Evolutionary conservation across 163 green algal genomes (phyloP), one percentile per base, ranked within the genome.

Genomic region (Prototheca cutis): DNA sequence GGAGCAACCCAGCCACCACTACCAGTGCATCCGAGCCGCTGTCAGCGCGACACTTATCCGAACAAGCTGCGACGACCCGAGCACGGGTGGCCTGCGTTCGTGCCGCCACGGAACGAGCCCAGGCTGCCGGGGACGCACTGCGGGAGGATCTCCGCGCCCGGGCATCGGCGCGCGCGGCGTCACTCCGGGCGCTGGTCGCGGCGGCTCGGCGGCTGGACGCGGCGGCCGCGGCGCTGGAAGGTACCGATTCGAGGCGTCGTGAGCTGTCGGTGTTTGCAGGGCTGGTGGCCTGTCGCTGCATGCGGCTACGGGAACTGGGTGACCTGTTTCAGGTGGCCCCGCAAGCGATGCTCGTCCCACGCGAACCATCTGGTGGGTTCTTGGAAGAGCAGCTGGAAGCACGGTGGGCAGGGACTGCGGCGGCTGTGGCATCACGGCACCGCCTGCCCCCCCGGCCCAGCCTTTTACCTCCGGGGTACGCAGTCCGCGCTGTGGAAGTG

Each of bases 401-500:
- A 40, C 56, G 68, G n/a, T 75, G 67, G 67, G 61, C 62, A 30
- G 61, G 61, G 5, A 48, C 49, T 4, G 33, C 47, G 18, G 6
- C 33, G 19, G 36, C 15, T 31, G 31, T 21, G 40, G 34, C 25
- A 7, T 31, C 28, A 40, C 13, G 32, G 34, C 25, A 39, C 32
- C 28, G 17, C 15, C 58, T 30, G 4, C 42, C 40, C 18, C 28
- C 19, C 40, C 40, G 19, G 24, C 23, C 24, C 24, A 24, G 6
- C 10, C 30, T 47, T 2, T 2, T 4, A 2, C 29, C 8, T 8
- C 27, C 27, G 28, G 21, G 29, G 28, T 6, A 25, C 40, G 7
- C 10, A 17, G 2, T 17, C 1, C 56, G 59, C 66, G 65, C 70
- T 57, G 67, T 70, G 27, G 48, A 56, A 58, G 55, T 90, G 48